Evolutionary conservation across 208 protist genomes (phyloP).

Genomic region (Trypanosoma rangeli): DNA sequence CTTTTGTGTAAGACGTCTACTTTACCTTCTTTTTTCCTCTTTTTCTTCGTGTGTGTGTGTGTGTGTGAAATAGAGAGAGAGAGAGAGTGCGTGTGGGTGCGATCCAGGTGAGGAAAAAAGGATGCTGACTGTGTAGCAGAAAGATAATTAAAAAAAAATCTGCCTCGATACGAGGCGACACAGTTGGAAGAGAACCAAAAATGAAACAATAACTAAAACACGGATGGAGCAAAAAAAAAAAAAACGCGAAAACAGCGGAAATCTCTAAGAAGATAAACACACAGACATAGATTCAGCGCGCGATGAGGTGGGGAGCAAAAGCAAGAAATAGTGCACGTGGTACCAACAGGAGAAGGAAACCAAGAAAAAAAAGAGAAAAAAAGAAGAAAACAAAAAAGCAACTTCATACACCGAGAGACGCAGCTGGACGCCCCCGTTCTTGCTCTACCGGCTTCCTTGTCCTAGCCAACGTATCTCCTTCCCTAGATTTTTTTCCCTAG

Average conservation of each 20-base stretch:
- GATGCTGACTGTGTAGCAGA: no score
- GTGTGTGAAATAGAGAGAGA: no score
- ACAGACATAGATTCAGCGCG: neutral
- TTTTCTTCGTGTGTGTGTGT: no score
- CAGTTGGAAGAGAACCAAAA: neutral
- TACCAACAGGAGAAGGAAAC: conserved; percentile 3
- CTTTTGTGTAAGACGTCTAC: neutral
- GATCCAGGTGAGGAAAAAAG: no score
- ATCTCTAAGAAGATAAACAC: no score
- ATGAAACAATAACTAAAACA: neutral
- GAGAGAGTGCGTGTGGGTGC: no score
- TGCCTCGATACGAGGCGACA: no score
- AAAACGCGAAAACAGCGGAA: neutral
- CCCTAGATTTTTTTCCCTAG: neutral
- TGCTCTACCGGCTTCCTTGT: neutral
- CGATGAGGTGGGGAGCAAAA: neutral
- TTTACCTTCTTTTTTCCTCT: neutral
- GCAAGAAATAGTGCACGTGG: neutral
- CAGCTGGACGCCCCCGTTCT: neutral
- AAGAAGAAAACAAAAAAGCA: neutral
- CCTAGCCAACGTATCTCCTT: neutral
- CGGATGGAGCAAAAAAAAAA: neutral
- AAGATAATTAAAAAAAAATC: neutral
- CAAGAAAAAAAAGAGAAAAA: conserved; percentile 16
- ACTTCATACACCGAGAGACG: conserved; percentile 1